Conservation (phyloP, 169 alveolate genomes). For the Fabrea salina region DNA sequence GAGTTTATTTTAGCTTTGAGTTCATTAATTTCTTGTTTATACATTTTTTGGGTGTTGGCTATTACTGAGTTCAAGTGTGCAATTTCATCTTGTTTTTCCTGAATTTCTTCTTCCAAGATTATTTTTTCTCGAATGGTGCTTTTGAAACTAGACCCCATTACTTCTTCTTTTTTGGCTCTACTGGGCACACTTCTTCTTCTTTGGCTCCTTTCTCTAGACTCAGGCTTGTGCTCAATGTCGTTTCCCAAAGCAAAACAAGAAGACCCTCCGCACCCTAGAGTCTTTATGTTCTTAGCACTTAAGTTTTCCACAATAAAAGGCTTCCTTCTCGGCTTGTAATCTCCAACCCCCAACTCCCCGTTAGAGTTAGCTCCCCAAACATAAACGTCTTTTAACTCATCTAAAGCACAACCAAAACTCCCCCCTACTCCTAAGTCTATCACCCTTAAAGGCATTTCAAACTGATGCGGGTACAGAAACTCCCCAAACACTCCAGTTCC, state of each 20-base stretch:
- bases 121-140: too few species aligned
- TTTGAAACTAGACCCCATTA: too few species aligned
- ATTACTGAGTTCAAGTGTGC: too few species aligned
- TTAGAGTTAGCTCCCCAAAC: slow-evolving; percentile 60
- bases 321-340: slow-evolving; percentile 27
- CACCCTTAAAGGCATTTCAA: background rate
- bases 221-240: too few species aligned
- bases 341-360: slow-evolving; percentile 57
- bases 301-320: slow-evolving; percentile 11
- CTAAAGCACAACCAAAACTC: slow-evolving; percentile 38
- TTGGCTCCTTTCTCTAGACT: too few species aligned
- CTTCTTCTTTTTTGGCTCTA: too few species aligned
- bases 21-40: too few species aligned
- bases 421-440: slow-evolving; percentile 41
- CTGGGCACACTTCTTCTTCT: too few species aligned
- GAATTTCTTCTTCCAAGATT: too few species aligned
- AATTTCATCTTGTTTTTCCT: too few species aligned
- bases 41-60: too few species aligned
- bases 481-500: slow-evolving; percentile 22
- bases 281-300: background rate
- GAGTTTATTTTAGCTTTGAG: too few species aligned
- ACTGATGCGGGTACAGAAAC: background rate
- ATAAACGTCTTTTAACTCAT: slow-evolving; percentile 32
- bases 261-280: slow-evolving; percentile 17
- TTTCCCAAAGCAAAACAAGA: slow-evolving; percentile 28